phyloP scores from a whole-genome alignment of 2,329 filamentous ascomycete genomes.

The Xenosphaeropsis pyriputrescens region DNA sequence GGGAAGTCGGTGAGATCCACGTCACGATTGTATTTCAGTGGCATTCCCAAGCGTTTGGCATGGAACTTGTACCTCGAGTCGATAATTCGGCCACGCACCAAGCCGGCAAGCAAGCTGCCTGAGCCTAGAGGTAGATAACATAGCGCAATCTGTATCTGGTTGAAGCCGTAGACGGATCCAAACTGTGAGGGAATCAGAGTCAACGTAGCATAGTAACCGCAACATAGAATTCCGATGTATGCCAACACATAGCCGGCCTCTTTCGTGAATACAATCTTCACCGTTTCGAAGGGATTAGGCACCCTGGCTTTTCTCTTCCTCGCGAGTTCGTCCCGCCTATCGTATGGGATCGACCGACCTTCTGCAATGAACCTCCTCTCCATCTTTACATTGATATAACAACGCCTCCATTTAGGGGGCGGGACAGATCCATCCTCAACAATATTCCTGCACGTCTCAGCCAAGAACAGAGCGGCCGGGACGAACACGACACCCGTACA shows the following conservation, averaged over 20 bases:
- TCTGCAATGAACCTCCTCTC: constrained; percentile 8
- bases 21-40: constrained; percentile 36
- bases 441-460: constrained; percentile 18
- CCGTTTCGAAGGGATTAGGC: constrained; percentile 16
- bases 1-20: constrained; percentile 27
- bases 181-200: constrained; percentile 32
- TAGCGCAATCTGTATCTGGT: constrained; percentile 17
- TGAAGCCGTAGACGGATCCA: constrained; percentile 16
- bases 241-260: constrained; percentile 6
- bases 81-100: constrained; percentile 37
- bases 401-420: constrained; percentile 40
- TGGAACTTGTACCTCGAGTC: constrained; percentile 58
- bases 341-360: constrained; percentile 14
- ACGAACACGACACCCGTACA: constrained; percentile 24
- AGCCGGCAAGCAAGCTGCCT: constrained; percentile 35
- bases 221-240: constrained; percentile 37
- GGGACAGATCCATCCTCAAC: constrained; percentile 31
- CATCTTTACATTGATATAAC: constrained; percentile 21
- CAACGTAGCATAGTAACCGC: constrained; percentile 34
- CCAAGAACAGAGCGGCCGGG: constrained; percentile 13
- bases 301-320: constrained; percentile 3
- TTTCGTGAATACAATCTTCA: constrained; percentile 2
- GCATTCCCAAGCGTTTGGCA: constrained; percentile 42
- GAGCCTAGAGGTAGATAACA: constrained; percentile 27
- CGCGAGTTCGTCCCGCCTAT: neutral